Evolutionary conservation across 2,329 filamentous ascomycete genomes (phyloP).

Genomic region (Harringtonia lauricola): DNA sequence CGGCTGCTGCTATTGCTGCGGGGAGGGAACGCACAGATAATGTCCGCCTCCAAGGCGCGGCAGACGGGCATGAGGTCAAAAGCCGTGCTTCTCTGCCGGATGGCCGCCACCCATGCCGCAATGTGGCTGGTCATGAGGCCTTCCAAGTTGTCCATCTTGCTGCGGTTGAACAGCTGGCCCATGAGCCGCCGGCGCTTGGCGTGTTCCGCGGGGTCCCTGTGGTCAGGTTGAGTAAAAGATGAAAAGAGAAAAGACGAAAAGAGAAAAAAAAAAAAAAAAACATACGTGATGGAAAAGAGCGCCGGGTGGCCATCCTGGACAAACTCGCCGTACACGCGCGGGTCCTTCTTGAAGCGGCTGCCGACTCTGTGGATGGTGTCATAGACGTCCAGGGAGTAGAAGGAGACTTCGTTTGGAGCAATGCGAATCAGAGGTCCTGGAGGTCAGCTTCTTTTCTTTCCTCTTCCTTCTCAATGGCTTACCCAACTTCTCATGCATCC

Average conservation of each 20-base stretch:
- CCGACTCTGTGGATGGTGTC: slow-evolving; percentile 4
- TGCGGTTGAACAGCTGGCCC: slow-evolving; percentile 9
- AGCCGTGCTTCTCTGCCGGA: background rate
- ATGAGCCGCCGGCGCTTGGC: slow-evolving; percentile 5
- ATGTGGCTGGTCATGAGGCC: slow-evolving; percentile 4
- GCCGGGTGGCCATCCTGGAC: slow-evolving; percentile 6
- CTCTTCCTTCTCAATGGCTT: no score
- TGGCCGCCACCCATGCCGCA: background rate
- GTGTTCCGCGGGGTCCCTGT: slow-evolving; percentile 2
- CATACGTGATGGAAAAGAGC: slow-evolving; percentile 5
- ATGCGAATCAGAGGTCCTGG: slow-evolving; percentile 6
- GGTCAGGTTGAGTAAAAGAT: no score
- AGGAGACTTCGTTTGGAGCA: slow-evolving; percentile 6
- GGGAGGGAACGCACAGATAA: slow-evolving; percentile 3
- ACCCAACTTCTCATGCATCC: slow-evolving; percentile 2
- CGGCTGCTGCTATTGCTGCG: background rate
- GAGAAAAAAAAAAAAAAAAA: no score
- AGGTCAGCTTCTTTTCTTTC: no score
- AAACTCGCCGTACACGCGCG: slow-evolving; percentile 8
- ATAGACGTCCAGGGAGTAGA: slow-evolving; percentile 7
- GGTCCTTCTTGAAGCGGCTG: slow-evolving; percentile 6
- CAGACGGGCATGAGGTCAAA: background rate
- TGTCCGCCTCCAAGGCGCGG: slow-evolving; percentile 5
- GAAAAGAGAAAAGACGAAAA: no score
- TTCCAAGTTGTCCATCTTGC: slow-evolving; percentile 4